phyloP scores from a whole-genome alignment of 305 asterid genomes.

The Lippia alba region DNA sequence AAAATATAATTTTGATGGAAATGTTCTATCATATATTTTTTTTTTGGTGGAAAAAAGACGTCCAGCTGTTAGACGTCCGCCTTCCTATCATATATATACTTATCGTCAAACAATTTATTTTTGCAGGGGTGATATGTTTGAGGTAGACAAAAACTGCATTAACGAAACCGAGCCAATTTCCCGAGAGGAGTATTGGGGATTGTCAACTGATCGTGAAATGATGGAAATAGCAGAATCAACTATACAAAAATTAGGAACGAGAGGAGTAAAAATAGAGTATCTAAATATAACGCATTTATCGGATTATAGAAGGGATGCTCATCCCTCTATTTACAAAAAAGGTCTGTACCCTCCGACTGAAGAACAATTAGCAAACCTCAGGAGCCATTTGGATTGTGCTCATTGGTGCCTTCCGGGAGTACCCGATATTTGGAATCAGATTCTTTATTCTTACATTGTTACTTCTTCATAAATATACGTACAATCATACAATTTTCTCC shows the following conservation, averaged over 20 bases:
- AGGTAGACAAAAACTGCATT: conserved; percentile 36
- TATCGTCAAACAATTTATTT: too few species aligned
- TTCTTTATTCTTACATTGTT: conserved; percentile 60
- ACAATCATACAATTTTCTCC: background rate
- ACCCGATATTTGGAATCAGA: conserved; percentile 81
- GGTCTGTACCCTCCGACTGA: conserved; percentile 37
- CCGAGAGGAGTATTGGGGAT: conserved; percentile 44
- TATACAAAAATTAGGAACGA: conserved; percentile 33
- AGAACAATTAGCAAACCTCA: conserved; percentile 46
- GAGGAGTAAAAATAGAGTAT: conserved; percentile 54
- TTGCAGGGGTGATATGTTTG: conserved; percentile 31
- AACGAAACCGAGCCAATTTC: conserved; percentile 44
- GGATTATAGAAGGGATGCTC: conserved; percentile 61
- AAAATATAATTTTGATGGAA: too few species aligned
- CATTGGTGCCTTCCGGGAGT: conserved; percentile 96
- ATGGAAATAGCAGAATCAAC: conserved; percentile 38
- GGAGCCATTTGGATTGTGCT: conserved; percentile 54
- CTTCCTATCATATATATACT: too few species aligned
- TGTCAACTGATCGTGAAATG: conserved; percentile 37
- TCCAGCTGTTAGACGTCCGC: too few species aligned
- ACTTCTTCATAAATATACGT: conserved; percentile 6
- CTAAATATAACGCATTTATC: conserved; percentile 62
- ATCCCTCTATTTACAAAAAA: conserved; percentile 53
- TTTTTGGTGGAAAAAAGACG: too few species aligned
- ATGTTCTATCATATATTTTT: too few species aligned